Percentiles rank a stretch among this genome's conserved stretches.
phyloP scores from a whole-genome alignment of 768 basidiomycete genomes.

The Russula lepida region DNA sequence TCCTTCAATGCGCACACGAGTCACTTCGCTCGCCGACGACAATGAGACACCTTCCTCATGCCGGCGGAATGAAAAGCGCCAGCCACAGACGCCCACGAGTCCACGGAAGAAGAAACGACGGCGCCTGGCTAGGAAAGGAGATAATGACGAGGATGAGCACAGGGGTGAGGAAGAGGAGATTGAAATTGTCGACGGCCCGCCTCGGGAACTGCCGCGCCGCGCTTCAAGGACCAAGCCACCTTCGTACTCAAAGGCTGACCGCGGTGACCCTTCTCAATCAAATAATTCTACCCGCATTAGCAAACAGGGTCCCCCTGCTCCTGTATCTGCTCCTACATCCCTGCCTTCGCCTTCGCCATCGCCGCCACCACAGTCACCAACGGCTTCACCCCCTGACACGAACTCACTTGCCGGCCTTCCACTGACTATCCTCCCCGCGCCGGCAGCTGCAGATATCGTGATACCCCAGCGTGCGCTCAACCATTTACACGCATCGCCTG shows the following conservation, averaged over 20 bases:
- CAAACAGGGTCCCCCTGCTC: neutral
- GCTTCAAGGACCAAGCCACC: neutral
- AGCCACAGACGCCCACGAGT: neutral
- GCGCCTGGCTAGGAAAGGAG: neutral
- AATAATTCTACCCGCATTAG: neutral
- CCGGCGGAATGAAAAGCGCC: neutral
- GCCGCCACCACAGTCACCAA: neutral
- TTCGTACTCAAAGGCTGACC: neutral
- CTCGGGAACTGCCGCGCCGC: neutral
- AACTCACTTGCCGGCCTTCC: neutral
- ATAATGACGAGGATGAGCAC: neutral
- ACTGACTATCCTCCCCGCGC: neutral
- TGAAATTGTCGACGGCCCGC: neutral
- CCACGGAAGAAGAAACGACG: neutral
- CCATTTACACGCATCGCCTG: neutral
- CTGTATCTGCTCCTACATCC: neutral
- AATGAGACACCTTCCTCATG: neutral
- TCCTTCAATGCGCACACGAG: neutral
- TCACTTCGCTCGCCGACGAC: neutral
- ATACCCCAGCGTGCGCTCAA: conserved; percentile 2
- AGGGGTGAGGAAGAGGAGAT: neutral
- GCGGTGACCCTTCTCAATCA: neutral
- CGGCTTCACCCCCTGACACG: neutral
- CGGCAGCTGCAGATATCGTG: neutral
- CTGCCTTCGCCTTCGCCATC: neutral